Conservation (phyloP, 495 filamentous ascomycete genomes). For the Penicillium paradoxum region DNA sequence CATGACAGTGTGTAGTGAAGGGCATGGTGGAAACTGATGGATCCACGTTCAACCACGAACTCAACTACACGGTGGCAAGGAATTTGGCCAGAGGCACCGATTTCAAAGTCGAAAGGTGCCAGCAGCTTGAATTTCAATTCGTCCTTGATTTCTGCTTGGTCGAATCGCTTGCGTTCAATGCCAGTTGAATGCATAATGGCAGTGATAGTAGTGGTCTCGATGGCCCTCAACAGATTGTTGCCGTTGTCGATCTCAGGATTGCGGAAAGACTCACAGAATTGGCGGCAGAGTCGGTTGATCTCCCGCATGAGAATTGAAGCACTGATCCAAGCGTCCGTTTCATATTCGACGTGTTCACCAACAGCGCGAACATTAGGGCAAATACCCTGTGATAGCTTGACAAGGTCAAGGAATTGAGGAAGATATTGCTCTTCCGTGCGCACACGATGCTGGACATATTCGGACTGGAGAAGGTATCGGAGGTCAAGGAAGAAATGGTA, state of each 20-base stretch:
- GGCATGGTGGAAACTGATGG: slow-evolving; percentile 96
- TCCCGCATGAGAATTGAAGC: slow-evolving; percentile 91
- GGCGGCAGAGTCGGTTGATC: slow-evolving; percentile 84
- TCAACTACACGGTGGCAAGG: slow-evolving; percentile 63
- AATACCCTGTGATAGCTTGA: slow-evolving; percentile 93
- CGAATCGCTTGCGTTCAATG: slow-evolving; percentile 79
- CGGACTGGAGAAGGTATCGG: slow-evolving; percentile 79
- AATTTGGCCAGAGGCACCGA: slow-evolving; percentile 36
- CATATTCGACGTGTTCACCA: slow-evolving; percentile 95
- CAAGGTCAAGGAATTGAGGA: slow-evolving; percentile 89
- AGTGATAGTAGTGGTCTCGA: slow-evolving; percentile 68
- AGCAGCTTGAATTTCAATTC: slow-evolving; percentile 75
- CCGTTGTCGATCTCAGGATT: slow-evolving; percentile 55
- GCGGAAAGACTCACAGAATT: slow-evolving; percentile 81
- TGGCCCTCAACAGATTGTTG: slow-evolving; percentile 62
- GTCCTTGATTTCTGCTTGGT: slow-evolving; percentile 82
- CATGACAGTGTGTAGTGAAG: slow-evolving; percentile 97
- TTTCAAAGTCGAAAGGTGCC: slow-evolving; percentile 74
- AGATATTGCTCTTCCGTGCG: slow-evolving; percentile 80
- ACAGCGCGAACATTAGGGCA: slow-evolving; percentile 90
- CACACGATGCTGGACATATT: slow-evolving; percentile 78
- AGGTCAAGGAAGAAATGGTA: slow-evolving; percentile 96
- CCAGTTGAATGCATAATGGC: slow-evolving; percentile 83
- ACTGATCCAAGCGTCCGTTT: slow-evolving; percentile 96
- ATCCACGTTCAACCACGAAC: slow-evolving; percentile 79